These are phyloP conservation scores for Wickerhamiella parazyma DNA, from an alignment of 805 yeast species.

Conservation along the genomic window DNA sequence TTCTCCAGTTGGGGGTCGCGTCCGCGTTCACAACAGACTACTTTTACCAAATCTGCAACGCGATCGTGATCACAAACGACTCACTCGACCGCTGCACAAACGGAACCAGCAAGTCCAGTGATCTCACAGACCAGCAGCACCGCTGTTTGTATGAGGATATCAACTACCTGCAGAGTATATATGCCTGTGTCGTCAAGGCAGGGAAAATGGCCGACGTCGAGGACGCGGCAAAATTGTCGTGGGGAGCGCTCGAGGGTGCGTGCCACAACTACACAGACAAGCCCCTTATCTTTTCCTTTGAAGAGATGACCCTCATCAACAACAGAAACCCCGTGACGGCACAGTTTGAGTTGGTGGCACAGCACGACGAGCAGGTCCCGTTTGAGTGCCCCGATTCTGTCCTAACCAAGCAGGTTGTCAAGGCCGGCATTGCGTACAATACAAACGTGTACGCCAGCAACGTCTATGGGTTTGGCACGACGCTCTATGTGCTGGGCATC, in stretches of 20 bases:
- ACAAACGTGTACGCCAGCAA: slow-evolving; percentile 9
- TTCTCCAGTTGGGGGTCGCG: neutral
- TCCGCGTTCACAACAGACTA: slow-evolving; percentile 9
- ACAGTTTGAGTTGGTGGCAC: slow-evolving; percentile 1
- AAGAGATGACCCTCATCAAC: neutral
- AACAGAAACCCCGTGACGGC: neutral
- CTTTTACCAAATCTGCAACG: slow-evolving; percentile 8
- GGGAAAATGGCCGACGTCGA: neutral
- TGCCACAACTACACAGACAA: slow-evolving; percentile 3
- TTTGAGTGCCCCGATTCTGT: neutral
- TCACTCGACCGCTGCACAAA: slow-evolving; percentile 4
- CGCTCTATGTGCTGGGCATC: slow-evolving; percentile 9
- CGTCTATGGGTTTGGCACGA: slow-evolving; percentile 8
- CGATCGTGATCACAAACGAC: slow-evolving; percentile 2
- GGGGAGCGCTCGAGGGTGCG: slow-evolving; percentile 6
- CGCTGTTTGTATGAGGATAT: slow-evolving; percentile 1
- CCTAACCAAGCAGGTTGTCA: slow-evolving; percentile 3
- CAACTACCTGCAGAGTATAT: slow-evolving; percentile 4
- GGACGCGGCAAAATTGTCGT: slow-evolving; percentile 3
- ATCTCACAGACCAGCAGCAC: neutral
- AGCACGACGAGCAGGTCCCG: neutral
- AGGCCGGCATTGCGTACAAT: slow-evolving; percentile 8
- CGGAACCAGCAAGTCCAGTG: neutral
- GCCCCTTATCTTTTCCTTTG: neutral
- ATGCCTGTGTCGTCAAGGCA: slow-evolving; percentile 5